Conservation (phyloP, 2,329 filamentous ascomycete genomes). For the Fusarium devonianum region DNA sequence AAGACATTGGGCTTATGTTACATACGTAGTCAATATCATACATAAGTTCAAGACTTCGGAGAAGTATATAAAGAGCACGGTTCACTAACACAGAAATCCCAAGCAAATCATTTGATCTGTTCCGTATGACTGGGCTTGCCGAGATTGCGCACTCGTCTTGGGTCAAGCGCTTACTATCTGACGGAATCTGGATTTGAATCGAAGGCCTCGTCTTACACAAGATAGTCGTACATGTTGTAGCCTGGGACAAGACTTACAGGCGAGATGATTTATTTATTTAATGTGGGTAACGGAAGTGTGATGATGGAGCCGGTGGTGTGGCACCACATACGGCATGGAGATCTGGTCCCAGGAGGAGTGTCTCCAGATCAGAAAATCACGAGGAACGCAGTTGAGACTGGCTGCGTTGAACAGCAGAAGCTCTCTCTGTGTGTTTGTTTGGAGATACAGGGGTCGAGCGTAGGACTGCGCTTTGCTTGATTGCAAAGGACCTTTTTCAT, state of each 20-base stretch:
- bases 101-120: neutral
- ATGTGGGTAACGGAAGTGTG: no score
- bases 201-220: neutral
- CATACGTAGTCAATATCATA: slow-evolving; percentile 17
- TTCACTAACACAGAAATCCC: neutral
- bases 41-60: no score
- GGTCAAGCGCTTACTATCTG: slow-evolving; percentile 4
- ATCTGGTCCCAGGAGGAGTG: slow-evolving; percentile 1
- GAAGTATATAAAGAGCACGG: neutral
- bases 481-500: slow-evolving; percentile 14
- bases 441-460: slow-evolving; percentile 20
- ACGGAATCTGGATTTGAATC: slow-evolving; percentile 1
- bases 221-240: neutral
- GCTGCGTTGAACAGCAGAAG: neutral
- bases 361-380: no score
- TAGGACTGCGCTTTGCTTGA: slow-evolving; percentile 33
- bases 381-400: neutral
- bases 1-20: slow-evolving; percentile 4
- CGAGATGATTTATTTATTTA: no score
- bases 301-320: slow-evolving; percentile 22
- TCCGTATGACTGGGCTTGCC: neutral
- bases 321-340: slow-evolving; percentile 29
- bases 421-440: slow-evolving; percentile 9
- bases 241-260: neutral
- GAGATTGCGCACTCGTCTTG: slow-evolving; percentile 5